These are phyloP conservation scores for Cytospora piceicola DNA, from an alignment of 2,329 filamentous ascomycete species.

Conservation along the genomic window DNA sequence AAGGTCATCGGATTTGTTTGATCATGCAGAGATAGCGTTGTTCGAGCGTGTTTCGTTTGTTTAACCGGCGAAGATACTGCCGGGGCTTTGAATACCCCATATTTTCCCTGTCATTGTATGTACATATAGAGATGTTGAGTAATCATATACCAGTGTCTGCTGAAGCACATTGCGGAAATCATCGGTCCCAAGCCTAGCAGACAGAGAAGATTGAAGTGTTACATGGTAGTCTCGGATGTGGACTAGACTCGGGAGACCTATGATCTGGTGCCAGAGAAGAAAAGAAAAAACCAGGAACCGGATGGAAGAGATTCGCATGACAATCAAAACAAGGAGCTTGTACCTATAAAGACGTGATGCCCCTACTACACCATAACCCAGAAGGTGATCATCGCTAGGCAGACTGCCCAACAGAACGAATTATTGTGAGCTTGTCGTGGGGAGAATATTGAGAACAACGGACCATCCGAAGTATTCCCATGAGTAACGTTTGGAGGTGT, in stretches of 20 bases:
- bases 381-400: no score
- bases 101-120: not conserved
- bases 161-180: not conserved
- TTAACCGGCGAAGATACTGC: not conserved
- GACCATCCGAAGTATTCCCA: no score
- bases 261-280: not conserved
- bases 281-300: no score
- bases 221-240: not conserved
- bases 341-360: no score
- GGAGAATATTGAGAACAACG: no score
- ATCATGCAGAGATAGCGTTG: not conserved
- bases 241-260: not conserved
- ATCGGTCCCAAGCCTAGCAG: not conserved
- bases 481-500: no score
- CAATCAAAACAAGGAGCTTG: no score
- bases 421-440: no score
- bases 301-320: no score
- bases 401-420: no score
- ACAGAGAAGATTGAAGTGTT: not conserved
- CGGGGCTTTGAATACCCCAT: not conserved
- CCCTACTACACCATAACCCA: no score
- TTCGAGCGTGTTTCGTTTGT: not conserved
- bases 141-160: not conserved
- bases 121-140: not conserved
- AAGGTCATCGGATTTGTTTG: conserved; percentile 1